Percentiles rank a stretch among this genome's conserved stretches.
phyloP scores from a whole-genome alignment of 2,329 filamentous ascomycete species.

The Cladorrhinum sp. region DNA sequence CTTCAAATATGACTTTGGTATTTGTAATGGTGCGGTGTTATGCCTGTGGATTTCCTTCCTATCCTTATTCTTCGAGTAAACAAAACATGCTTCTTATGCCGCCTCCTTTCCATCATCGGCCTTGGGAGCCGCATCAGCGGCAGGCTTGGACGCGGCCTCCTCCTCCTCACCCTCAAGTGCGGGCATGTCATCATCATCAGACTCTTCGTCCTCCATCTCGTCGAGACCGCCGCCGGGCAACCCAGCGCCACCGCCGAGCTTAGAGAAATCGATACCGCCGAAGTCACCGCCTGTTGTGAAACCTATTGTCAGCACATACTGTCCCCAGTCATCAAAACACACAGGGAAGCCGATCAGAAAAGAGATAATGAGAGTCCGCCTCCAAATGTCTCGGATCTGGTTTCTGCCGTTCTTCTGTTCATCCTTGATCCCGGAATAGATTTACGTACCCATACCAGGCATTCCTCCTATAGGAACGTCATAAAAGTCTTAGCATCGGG shows the following conservation, averaged over 20 bases:
- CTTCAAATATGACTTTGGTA: neutral
- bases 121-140: slow-evolving; percentile 36
- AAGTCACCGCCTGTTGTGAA: slow-evolving; percentile 60
- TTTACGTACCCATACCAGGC: slow-evolving; percentile 36
- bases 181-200: slow-evolving; percentile 75
- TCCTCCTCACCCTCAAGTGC: slow-evolving; percentile 66
- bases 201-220: slow-evolving; percentile 54
- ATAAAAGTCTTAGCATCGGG: slow-evolving; percentile 20
- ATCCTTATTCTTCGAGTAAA: neutral
- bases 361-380: neutral
- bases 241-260: slow-evolving; percentile 65
- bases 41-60: neutral
- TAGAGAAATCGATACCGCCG: slow-evolving; percentile 89
- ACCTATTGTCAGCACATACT: slow-evolving; percentile 20
- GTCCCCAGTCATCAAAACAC: neutral
- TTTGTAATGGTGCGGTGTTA: neutral
- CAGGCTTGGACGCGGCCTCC: slow-evolving; percentile 41
- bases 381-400: slow-evolving; percentile 10
- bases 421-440: neutral
- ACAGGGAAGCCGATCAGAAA: neutral
- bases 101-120: slow-evolving; percentile 32
- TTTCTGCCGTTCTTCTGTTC: neutral
- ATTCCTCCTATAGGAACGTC: slow-evolving; percentile 45
- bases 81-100: neutral
- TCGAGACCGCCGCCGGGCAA: slow-evolving; percentile 46